Evolutionary conservation across 2,329 filamentous ascomycete species (phyloP).

Genomic region (Gnomoniopsis sp.): DNA sequence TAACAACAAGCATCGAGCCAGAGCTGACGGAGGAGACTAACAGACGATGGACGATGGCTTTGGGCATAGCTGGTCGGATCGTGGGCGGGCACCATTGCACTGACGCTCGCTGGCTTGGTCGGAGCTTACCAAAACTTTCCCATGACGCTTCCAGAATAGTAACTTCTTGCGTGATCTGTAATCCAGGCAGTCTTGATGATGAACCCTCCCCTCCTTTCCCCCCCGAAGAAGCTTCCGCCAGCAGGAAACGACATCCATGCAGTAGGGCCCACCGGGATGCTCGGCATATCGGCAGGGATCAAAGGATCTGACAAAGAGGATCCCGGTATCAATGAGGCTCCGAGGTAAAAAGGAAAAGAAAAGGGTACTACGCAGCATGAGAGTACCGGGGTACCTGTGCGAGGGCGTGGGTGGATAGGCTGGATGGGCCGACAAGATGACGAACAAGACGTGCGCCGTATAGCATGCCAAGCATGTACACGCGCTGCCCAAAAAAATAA

Average conservation of each 20-base stretch:
- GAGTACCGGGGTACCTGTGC: too few species aligned
- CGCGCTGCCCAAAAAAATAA: not conserved
- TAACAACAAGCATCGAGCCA: too few species aligned
- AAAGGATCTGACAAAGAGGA: too few species aligned
- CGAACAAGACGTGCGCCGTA: not conserved
- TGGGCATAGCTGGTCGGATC: not conserved
- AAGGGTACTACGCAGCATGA: too few species aligned
- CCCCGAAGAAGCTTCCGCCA: not conserved
- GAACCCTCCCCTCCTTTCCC: too few species aligned
- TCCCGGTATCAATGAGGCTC: too few species aligned
- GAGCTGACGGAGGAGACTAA: too few species aligned
- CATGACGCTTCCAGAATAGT: slow-evolving; percentile 8
- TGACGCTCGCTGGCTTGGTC: not conserved
- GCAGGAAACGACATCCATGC: slow-evolving; percentile 6
- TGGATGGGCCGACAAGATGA: not conserved
- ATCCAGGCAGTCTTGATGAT: too few species aligned
- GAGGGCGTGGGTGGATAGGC: too few species aligned
- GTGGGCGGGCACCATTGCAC: not conserved
- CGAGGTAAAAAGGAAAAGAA: too few species aligned
- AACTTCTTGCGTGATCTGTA: slow-evolving; percentile 10
- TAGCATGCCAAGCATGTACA: not conserved
- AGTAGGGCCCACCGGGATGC: slow-evolving; percentile 1
- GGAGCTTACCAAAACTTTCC: not conserved
- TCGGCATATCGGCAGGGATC: not conserved
- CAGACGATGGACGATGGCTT: too few species aligned